phyloP scores from a whole-genome alignment of 2,329 filamentous ascomycete species.

The Sarocladium brachiariae region DNA sequence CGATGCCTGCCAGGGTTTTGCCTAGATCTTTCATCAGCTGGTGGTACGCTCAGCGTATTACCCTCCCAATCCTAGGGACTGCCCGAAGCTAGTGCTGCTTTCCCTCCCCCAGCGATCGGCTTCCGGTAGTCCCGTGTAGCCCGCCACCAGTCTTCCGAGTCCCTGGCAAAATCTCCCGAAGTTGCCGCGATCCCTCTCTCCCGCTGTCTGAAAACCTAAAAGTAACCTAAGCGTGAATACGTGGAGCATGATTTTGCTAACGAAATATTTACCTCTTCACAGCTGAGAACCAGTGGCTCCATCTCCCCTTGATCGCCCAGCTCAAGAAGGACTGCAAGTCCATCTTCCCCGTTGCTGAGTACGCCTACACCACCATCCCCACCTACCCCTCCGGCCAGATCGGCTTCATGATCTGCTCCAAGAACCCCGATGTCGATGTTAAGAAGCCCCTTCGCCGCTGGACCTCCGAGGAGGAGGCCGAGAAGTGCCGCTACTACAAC shows the following conservation, averaged over 20 bases:
- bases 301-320: conserved; percentile 85
- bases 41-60: background rate
- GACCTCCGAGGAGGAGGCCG: conserved; percentile 81
- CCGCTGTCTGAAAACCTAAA: conserved; percentile 2
- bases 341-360: conserved; percentile 96
- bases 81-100: conserved; percentile 33
- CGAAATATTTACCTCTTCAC: conserved; percentile 13
- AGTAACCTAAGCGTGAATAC: background rate
- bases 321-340: conserved; percentile 96
- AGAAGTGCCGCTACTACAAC: conserved; percentile 95
- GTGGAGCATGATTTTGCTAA: conserved; percentile 4
- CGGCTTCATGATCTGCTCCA: conserved; percentile 99
- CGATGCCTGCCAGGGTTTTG: background rate
- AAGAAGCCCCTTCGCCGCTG: conserved; percentile 78
- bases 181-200: conserved; percentile 6
- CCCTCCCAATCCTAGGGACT: conserved; percentile 20
- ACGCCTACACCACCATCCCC: conserved; percentile 98
- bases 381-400: conserved; percentile 99
- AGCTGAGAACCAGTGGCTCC: conserved; percentile 99
- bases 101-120: conserved; percentile 24
- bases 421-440: conserved; percentile 79
- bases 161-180: background rate
- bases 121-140: conserved; percentile 31
- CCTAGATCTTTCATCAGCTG: conserved; percentile 8
- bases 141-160: background rate